A percentile compares a stretch with the other conserved stretches of the same genome.
Evolutionary conservation across 2,329 filamentous ascomycete species (phyloP).

Genomic region (Pyrenophora seminiperda): DNA sequence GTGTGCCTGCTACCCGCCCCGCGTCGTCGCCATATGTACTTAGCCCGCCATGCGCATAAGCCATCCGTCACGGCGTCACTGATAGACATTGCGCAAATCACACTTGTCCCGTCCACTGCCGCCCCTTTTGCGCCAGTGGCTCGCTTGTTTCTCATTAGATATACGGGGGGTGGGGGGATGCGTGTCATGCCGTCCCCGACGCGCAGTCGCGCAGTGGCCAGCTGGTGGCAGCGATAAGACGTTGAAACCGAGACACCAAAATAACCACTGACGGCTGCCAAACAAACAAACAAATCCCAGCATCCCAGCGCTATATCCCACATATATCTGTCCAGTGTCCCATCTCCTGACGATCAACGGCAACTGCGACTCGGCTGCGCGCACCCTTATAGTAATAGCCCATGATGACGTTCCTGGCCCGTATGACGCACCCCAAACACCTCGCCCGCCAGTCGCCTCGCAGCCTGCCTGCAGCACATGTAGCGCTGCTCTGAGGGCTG

Average conservation of each 20-base stretch:
- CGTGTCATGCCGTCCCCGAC: conserved; percentile 8
- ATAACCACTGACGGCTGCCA: conserved; percentile 16
- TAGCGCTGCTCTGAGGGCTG: conserved; percentile 5
- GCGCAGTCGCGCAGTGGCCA: conserved; percentile 17
- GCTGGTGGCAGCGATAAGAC: conserved; percentile 4
- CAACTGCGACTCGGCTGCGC: background rate
- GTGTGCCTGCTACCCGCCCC: background rate
- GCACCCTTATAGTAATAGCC: conserved; percentile 1
- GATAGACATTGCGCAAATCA: background rate
- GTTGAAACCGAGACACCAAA: conserved; percentile 26
- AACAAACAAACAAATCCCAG: background rate
- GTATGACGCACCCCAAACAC: conserved; percentile 12
- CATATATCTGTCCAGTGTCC: conserved; percentile 9
- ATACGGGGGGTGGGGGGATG: conserved; percentile 5
- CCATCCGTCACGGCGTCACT: background rate
- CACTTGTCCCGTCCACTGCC: conserved; percentile 1
- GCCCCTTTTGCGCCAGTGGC: conserved; percentile 10
- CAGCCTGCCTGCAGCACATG: conserved; percentile 8
- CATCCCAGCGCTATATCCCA: background rate
- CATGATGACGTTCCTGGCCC: conserved; percentile 9
- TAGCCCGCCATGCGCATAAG: conserved; percentile 5
- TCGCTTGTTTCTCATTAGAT: conserved; percentile 14
- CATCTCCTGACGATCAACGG: conserved; percentile 2
- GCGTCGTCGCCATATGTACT: conserved; percentile 1
- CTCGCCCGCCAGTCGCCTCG: background rate